phyloP scores from a whole-genome alignment of 2,329 filamentous ascomycete genomes.

The Penicillium sp. region DNA sequence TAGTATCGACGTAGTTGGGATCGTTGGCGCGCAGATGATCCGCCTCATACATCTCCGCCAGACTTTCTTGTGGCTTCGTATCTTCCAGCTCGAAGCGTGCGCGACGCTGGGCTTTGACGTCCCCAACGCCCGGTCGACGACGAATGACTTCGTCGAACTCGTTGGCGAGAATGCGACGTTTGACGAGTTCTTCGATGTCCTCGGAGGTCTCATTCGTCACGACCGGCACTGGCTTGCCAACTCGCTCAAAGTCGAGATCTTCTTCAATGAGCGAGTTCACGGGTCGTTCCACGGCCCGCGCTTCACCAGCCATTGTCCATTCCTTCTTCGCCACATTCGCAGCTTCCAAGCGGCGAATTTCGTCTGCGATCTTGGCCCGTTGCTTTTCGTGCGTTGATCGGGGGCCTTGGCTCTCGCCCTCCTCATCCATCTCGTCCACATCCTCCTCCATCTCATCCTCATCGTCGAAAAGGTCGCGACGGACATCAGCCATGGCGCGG shows the following conservation, averaged over 20 bases:
- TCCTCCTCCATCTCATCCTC: conserved; percentile 58
- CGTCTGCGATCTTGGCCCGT: conserved; percentile 81
- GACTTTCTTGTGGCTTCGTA: conserved; percentile 80
- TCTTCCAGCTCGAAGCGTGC: conserved; percentile 83
- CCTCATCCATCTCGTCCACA: conserved; percentile 70
- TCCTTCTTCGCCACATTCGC: conserved; percentile 86
- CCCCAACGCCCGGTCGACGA: conserved; percentile 74
- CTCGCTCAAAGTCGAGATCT: conserved; percentile 92
- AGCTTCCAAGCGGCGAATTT: conserved; percentile 89
- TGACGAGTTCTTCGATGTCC: conserved; percentile 90
- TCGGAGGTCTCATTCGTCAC: conserved; percentile 91
- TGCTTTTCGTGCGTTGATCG: conserved; percentile 81
- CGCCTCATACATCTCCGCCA: conserved; percentile 93
- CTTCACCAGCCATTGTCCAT: conserved; percentile 90
- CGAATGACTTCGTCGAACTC: conserved; percentile 92
- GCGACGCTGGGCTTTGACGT: conserved; percentile 66
- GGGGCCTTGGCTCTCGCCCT: conserved; percentile 37
- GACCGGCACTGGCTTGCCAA: conserved; percentile 91
- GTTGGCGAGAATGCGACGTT: conserved; percentile 83
- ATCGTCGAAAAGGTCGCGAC: conserved; percentile 88
- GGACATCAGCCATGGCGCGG: conserved; percentile 82
- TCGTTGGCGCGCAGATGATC: conserved; percentile 81
- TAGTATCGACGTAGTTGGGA: conserved; percentile 77
- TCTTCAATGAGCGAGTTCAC: conserved; percentile 91
- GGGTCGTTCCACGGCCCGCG: conserved; percentile 77